These are phyloP conservation scores for Botrytis paeoniae DNA, from an alignment of 2,329 filamentous ascomycete species.

Conservation along the genomic window DNA sequence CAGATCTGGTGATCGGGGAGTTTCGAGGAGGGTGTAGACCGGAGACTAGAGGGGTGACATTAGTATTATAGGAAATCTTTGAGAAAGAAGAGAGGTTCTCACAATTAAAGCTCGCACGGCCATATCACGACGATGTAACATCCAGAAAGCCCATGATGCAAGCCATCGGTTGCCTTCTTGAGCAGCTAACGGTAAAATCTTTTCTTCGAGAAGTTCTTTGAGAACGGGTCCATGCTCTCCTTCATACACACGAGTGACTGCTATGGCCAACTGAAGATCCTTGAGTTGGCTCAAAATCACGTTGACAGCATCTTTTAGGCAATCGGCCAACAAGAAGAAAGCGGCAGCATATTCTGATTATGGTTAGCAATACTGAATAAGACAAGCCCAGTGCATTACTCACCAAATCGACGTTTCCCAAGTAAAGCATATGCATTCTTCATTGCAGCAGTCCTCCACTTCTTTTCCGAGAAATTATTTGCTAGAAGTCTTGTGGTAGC, in stretches of 20 bases:
- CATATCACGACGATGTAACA: conserved; percentile 77
- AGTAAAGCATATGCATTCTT: conserved; percentile 97
- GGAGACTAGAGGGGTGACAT: conserved; percentile 57
- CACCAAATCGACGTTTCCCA: conserved; percentile 83
- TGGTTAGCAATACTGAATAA: conserved; percentile 21
- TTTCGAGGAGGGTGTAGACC: conserved; percentile 69
- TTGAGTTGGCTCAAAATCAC: conserved; percentile 84
- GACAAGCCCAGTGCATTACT: conserved; percentile 29
- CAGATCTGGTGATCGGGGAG: conserved; percentile 64
- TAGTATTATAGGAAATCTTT: conserved; percentile 18
- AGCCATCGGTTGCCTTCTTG: conserved; percentile 88
- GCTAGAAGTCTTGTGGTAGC: conserved; percentile 75
- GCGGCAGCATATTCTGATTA: conserved; percentile 81
- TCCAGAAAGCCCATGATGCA: conserved; percentile 93
- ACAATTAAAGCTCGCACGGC: conserved; percentile 81
- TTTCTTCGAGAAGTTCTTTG: conserved; percentile 71
- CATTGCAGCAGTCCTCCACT: conserved; percentile 83
- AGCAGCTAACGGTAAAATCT: conserved; percentile 73
- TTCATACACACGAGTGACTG: conserved; percentile 83
- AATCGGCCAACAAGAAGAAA: conserved; percentile 89
- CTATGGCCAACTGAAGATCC: conserved; percentile 85
- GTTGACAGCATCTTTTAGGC: conserved; percentile 78
- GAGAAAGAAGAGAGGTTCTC: conserved; percentile 39
- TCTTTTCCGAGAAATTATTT: conserved; percentile 86
- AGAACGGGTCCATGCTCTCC: conserved; percentile 77